These are phyloP conservation scores for Cercospora sojina DNA, from an alignment of 2,329 filamentous ascomycete species.

Conservation along the genomic window DNA sequence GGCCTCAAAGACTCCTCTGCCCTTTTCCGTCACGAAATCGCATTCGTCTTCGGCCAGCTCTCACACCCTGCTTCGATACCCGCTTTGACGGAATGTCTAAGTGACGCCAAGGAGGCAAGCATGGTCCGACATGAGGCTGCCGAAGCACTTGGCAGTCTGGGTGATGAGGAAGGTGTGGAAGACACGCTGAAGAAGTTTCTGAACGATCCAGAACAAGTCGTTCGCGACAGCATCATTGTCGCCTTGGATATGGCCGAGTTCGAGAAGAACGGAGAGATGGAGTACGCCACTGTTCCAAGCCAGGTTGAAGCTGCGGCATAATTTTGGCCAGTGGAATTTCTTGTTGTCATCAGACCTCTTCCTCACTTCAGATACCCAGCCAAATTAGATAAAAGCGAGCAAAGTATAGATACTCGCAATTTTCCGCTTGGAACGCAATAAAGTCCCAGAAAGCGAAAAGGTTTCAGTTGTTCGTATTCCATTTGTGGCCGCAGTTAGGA, in stretches of 20 bases:
- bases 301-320: constrained; percentile 29
- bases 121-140: constrained; percentile 99
- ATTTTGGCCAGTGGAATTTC: not conserved
- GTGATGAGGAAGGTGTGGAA: constrained; percentile 90
- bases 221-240: constrained; percentile 90
- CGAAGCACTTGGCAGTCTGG: constrained; percentile 89
- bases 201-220: constrained; percentile 86
- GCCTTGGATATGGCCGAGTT: constrained; percentile 98
- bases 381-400: not conserved
- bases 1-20: constrained; percentile 84
- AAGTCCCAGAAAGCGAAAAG: not conserved
- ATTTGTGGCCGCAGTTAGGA: constrained; percentile 74
- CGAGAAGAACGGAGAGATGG: constrained; percentile 80
- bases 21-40: constrained; percentile 95
- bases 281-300: constrained; percentile 84
- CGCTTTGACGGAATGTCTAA: constrained; percentile 74
- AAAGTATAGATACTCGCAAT: not conserved
- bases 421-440: not conserved
- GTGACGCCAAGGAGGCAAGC: constrained; percentile 76
- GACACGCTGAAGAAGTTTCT: constrained; percentile 79
- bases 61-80: constrained; percentile 97
- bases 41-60: constrained; percentile 96
- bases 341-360: not conserved
- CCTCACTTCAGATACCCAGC: constrained; percentile 9
- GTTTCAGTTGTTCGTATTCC: constrained; percentile 62